Conservation (phyloP, 2,329 filamentous ascomycete species). For the Apiospora sp. region DNA sequence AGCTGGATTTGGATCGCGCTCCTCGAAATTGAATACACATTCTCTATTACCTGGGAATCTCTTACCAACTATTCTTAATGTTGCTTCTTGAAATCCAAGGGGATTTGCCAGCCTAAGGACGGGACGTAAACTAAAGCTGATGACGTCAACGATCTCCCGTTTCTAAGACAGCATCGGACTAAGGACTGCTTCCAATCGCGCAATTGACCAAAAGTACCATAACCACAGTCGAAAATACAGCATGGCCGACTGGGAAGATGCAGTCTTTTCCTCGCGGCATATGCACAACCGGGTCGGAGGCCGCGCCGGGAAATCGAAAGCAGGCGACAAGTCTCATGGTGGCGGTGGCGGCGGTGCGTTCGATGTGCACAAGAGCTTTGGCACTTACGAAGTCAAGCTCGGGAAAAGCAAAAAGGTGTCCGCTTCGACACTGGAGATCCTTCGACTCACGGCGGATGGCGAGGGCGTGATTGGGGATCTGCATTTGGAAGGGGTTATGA, state of each 20-base stretch:
- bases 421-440: conserved; percentile 32
- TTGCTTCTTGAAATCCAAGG: no score
- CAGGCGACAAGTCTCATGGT: conserved; percentile 22
- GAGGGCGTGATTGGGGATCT: conserved; percentile 33
- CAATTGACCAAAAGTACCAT: neutral
- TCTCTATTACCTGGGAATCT: no score
- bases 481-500: conserved; percentile 23
- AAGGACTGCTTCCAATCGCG: neutral
- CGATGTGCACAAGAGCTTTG: conserved; percentile 33
- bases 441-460: conserved; percentile 33
- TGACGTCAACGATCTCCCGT: neutral
- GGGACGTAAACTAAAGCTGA: neutral
- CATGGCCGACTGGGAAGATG: conserved; percentile 36
- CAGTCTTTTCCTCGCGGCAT: conserved; percentile 35
- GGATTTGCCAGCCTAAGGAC: neutral
- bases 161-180: neutral
- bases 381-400: conserved; percentile 33
- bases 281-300: conserved; percentile 36
- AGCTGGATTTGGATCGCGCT: neutral
- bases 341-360: conserved; percentile 26
- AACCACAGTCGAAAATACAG: neutral
- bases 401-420: conserved; percentile 21
- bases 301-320: conserved; percentile 25
- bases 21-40: no score
- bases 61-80: no score